Conservation (phyloP, 257 asterid genomes). For the Solanum peruvianum region DNA sequence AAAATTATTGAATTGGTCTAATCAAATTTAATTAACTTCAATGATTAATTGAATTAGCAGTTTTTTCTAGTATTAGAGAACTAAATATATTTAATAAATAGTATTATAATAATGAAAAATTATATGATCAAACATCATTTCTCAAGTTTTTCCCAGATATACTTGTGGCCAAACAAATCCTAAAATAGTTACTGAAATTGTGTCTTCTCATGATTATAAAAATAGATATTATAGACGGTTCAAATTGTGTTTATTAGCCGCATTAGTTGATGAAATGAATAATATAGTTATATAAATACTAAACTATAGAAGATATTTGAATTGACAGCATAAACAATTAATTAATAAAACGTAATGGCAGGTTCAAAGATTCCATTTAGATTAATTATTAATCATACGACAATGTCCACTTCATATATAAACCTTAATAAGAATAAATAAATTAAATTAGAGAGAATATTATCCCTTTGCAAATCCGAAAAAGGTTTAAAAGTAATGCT, state of each 20-base stretch:
- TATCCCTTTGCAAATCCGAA: not conserved
- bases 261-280: not conserved
- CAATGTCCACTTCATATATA: not conserved
- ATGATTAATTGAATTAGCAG: not conserved
- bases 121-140: not conserved
- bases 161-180: not conserved
- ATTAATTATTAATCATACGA: slow-evolving; percentile 1
- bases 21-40: not conserved
- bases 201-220: not conserved
- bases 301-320: not conserved
- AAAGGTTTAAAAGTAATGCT: not conserved
- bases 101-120: too few species aligned
- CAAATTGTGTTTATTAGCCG: not conserved
- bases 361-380: not conserved
- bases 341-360: not conserved
- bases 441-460: not conserved
- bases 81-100: too few species aligned
- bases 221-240: not conserved
- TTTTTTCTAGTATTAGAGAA: not conserved
- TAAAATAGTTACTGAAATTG: not conserved
- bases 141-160: too few species aligned
- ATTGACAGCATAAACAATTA: not conserved
- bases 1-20: not conserved
- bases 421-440: not conserved
- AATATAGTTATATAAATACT: not conserved